A percentile compares a stretch with the other conserved stretches of the same genome.
These are phyloP conservation scores for Aspergillus asperescens DNA, from an alignment of 495 filamentous ascomycete species.

Conservation along the genomic window DNA sequence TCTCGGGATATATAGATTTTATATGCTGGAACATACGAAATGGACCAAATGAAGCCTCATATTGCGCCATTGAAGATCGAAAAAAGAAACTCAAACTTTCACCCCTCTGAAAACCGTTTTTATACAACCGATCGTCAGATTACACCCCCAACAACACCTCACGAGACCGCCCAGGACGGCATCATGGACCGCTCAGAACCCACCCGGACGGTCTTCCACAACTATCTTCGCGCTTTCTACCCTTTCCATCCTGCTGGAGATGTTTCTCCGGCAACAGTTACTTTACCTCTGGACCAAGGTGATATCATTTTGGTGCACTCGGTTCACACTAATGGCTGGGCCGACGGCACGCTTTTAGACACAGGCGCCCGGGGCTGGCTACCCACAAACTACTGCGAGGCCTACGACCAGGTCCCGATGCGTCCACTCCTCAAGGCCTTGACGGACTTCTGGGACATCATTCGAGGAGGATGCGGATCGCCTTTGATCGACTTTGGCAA, in stretches of 20 bases:
- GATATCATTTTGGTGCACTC: conserved; percentile 95
- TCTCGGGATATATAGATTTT: conserved; percentile 11
- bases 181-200: conserved; percentile 43
- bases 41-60: conserved; percentile 43
- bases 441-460: conserved; percentile 88
- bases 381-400: conserved; percentile 96
- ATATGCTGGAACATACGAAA: conserved; percentile 17
- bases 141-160: conserved; percentile 70
- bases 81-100: conserved; percentile 52
- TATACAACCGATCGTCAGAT: conserved; percentile 45
- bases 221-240: conserved; percentile 94
- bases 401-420: conserved; percentile 84
- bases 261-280: conserved; percentile 71
- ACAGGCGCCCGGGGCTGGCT: conserved; percentile 92
- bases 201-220: conserved; percentile 71
- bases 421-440: conserved; percentile 78
- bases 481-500: conserved; percentile 70
- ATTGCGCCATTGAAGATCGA: conserved; percentile 71
- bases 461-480: conserved; percentile 61
- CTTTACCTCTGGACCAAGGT: conserved; percentile 78
- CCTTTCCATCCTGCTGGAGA: conserved; percentile 77
- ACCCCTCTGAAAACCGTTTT: conserved; percentile 22
- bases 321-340: conserved; percentile 98
- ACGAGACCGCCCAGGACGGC: conserved; percentile 52
- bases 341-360: conserved; percentile 89